Conservation (phyloP, 2,329 filamentous ascomycete species). For the Dactylellina drechsleri region DNA sequence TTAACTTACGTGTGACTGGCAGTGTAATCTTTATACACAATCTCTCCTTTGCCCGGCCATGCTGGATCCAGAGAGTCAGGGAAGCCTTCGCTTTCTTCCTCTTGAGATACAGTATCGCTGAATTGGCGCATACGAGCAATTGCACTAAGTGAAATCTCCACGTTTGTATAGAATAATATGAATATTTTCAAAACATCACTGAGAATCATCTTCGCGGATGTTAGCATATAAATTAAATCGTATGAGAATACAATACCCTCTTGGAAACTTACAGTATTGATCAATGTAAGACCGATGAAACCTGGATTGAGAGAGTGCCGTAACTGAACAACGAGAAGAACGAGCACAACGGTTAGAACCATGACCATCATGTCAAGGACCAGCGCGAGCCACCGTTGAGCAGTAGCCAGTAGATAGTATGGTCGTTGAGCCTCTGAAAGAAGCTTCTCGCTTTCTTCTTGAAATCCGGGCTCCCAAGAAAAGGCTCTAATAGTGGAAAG, state of each 20-base stretch:
- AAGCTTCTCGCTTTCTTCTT: conserved; percentile 50
- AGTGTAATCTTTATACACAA: conserved; percentile 24
- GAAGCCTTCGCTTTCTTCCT: conserved; percentile 1
- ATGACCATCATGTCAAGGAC: conserved; percentile 62
- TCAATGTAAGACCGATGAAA: conserved; percentile 59
- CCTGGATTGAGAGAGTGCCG: conserved; percentile 59
- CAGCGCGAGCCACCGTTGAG: conserved; percentile 62
- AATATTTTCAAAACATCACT: conserved; percentile 58
- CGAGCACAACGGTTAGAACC: conserved; percentile 60
- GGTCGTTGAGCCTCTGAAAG: conserved; percentile 60
- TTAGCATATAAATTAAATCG: conserved; percentile 16
- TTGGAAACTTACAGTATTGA: conserved; percentile 58
- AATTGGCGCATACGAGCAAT: conserved; percentile 57
- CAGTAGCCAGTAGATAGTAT: conserved; percentile 60
- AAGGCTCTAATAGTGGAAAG: conserved; percentile 55
- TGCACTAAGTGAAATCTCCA: conserved; percentile 61
- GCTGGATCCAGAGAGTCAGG: neutral
- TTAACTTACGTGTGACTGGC: conserved; percentile 37
- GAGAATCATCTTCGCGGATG: conserved; percentile 41
- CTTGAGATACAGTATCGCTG: conserved; percentile 5
- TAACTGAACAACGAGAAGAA: conserved; percentile 60
- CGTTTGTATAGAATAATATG: conserved; percentile 58
- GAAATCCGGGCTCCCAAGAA: conserved; percentile 11
- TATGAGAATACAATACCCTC: too few relatives aligned
- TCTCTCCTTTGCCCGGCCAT: conserved; percentile 13